Conservation (phyloP, 1,139 yeast genomes). For the Debaryomyces nepalensis region DNA sequence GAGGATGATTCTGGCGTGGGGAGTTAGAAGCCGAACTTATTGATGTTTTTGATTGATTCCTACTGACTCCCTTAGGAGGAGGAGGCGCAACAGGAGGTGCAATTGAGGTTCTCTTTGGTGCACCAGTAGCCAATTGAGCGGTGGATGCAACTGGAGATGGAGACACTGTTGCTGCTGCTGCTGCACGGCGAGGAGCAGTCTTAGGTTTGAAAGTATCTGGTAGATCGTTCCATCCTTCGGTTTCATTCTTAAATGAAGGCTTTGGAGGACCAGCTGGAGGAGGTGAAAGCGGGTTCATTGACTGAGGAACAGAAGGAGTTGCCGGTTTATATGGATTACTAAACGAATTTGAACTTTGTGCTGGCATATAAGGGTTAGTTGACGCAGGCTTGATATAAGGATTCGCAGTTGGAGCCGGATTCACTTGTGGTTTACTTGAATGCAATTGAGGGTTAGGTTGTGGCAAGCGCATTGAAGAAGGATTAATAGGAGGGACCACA, state of each 20-base stretch:
- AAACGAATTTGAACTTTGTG: conserved; percentile 18
- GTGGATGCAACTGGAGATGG: conserved; percentile 29
- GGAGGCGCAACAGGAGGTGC: conserved; percentile 29
- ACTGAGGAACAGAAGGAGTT: conserved; percentile 17
- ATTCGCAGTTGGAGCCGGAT: conserved; percentile 16
- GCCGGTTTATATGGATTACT: conserved; percentile 25
- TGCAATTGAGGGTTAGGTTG: background rate
- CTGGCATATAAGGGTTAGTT: conserved; percentile 36
- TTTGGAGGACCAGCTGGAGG: conserved; percentile 34
- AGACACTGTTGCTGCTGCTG: conserved; percentile 48
- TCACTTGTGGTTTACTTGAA: conserved; percentile 10
- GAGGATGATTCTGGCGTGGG: conserved; percentile 27
- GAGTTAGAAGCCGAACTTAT: conserved; percentile 23
- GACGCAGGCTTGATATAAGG: conserved; percentile 19
- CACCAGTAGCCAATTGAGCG: conserved; percentile 31
- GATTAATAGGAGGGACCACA: conserved; percentile 8
- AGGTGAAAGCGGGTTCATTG: conserved; percentile 32
- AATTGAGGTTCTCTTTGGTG: conserved; percentile 16
- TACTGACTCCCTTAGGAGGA: conserved; percentile 42
- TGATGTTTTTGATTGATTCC: conserved; percentile 33
- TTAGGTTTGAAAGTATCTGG: conserved; percentile 67
- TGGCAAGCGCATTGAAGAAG: conserved; percentile 6
- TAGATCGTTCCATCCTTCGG: conserved; percentile 94
- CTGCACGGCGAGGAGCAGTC: conserved; percentile 56
- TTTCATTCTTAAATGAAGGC: conserved; percentile 55